Base-by-base conservation (phyloP, 768 basidiomycete species). In the Cystofilobasidium macerans region DNA sequence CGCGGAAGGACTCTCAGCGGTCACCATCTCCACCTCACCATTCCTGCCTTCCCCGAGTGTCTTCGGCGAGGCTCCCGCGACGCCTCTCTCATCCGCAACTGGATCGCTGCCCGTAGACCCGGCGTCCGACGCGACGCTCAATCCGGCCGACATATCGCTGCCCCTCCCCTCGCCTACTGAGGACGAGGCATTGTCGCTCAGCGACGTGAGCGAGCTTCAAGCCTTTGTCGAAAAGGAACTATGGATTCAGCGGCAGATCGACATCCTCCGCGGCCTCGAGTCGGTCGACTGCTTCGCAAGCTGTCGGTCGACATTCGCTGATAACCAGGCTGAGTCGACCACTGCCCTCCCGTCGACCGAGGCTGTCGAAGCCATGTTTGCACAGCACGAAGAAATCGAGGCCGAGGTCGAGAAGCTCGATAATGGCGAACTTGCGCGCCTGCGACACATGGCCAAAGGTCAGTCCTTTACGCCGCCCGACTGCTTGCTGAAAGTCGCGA, bases 401-500 rank as follows among this genome's bases (percentile, higher is more conserved):
- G 67, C 56, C n/a, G 67, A 68, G 38, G 67, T 62, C 18, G 57
- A 58, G 38, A 7, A 36, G 38, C 62, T 68, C 11, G 67, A 68
- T 45, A 62, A 30, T 0, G 67, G 67, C 22, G 67, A 62, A 48
- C 40, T 68, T 30, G 33, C 36, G 3, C 32, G 57, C 35, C 40
- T 68, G 33, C 57, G 67, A 12, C 54, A 64, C 45, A 68, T 68
- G 67, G 67, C 67, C n/a, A 68, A 63, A 58, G 67, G 67, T 68
- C 16, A 14, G 61, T 59, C 0, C 5, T 30, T 16, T 30, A 3
- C 24, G 14, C 16, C 14, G 5, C 28, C 26, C 2, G 22, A 14
- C 11, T n/a, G 14, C n/a, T n/a, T 28, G 22, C 28, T 18, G 1
- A 9, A 14, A 14, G 7, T 24, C 30, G n/a, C 22, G 13, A 30